These are phyloP conservation scores for Cryphonectria nitschkei DNA, from an alignment of 2,329 filamentous ascomycete genomes.

Conservation along the genomic window DNA sequence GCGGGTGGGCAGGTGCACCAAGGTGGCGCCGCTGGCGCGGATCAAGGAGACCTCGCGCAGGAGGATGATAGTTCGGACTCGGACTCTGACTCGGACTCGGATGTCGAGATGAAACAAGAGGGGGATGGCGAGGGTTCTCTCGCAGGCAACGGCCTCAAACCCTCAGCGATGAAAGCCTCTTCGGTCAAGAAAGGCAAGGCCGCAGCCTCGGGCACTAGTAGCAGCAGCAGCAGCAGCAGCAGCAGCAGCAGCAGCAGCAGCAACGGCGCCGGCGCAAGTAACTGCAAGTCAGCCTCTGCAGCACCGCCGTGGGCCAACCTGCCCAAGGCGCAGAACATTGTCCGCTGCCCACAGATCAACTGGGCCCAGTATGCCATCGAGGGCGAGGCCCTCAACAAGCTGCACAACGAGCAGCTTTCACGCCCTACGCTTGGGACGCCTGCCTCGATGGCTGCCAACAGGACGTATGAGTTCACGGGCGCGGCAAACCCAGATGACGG, in stretches of 20 bases:
- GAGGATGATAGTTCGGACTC: slow-evolving; percentile 35
- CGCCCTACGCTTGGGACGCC: slow-evolving; percentile 64
- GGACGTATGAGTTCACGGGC: slow-evolving; percentile 55
- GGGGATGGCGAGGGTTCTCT: slow-evolving; percentile 1
- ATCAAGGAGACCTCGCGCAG: slow-evolving; percentile 28
- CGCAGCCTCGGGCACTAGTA: slow-evolving; percentile 26
- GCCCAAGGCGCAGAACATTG: slow-evolving; percentile 78
- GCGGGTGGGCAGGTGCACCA: slow-evolving; percentile 61
- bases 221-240: neutral
- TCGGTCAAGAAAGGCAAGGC: slow-evolving; percentile 23
- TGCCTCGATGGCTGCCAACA: slow-evolving; percentile 43
- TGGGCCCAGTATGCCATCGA: slow-evolving; percentile 95
- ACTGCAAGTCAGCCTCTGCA: slow-evolving; percentile 28
- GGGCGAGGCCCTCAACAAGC: slow-evolving; percentile 78
- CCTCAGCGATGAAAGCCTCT: slow-evolving; percentile 23
- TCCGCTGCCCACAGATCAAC: slow-evolving; percentile 87
- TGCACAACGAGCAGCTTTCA: slow-evolving; percentile 78
- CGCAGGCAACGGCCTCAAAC: slow-evolving; percentile 21
- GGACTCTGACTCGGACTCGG: slow-evolving; percentile 38
- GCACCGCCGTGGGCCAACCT: slow-evolving; percentile 61
- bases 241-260: neutral
- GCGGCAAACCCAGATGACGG: slow-evolving; percentile 43
- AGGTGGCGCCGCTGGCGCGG: slow-evolving; percentile 20
- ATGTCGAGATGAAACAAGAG: slow-evolving; percentile 31
- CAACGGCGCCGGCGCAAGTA: slow-evolving; percentile 28